Conservation (phyloP, 1,284 basidiomycete species). For the Tilletia caries region DNA sequence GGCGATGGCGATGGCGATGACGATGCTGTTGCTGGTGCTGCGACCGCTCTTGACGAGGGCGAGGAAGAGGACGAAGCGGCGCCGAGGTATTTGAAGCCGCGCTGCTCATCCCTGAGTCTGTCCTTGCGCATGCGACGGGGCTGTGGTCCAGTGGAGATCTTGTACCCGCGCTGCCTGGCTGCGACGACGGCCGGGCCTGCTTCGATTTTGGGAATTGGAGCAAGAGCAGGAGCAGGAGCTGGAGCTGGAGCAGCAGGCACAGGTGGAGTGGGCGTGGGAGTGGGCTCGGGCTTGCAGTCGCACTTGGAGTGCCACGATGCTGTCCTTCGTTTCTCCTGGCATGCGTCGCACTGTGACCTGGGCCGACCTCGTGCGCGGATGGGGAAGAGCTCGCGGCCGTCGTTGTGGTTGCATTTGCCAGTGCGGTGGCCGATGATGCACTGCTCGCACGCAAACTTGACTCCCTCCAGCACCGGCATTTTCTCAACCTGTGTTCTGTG, state of each 20-base stretch:
- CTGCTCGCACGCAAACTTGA: conserved; percentile 44
- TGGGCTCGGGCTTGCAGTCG: conserved; percentile 14
- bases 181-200: conserved; percentile 8
- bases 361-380: conserved; percentile 43
- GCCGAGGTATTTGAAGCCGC: not conserved
- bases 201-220: not conserved
- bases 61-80: not conserved
- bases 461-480: conserved; percentile 12
- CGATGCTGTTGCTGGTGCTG: too few relatives aligned
- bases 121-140: conserved; percentile 10
- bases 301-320: conserved; percentile 40
- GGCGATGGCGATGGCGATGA: too few relatives aligned
- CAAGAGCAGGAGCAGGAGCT: not conserved
- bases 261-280: too few relatives aligned
- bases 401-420: conserved; percentile 43
- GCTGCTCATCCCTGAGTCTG: not conserved
- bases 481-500: not conserved
- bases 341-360: conserved; percentile 40
- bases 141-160: conserved; percentile 3
- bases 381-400: conserved; percentile 41
- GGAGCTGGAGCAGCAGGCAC: too few relatives aligned
- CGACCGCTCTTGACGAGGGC: not conserved
- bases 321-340: conserved; percentile 35
- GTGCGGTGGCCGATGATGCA: conserved; percentile 48
- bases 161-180: not conserved